Base-by-base conservation (phyloP, 192 early-diverging fungal species). In the Umbelopsis vinacea region DNA sequence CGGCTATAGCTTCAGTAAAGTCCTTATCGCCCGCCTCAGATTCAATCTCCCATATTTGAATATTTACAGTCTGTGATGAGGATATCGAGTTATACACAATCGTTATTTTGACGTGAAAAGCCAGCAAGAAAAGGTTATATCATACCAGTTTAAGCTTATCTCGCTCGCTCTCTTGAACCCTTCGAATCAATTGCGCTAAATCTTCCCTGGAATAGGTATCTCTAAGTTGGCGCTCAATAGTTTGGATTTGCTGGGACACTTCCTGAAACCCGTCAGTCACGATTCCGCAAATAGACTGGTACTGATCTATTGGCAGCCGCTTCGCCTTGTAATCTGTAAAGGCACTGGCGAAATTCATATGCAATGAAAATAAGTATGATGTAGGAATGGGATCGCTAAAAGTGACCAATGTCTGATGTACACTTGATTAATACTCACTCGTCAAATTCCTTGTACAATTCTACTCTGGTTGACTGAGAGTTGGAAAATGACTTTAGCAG, bases 241-340 rank as follows among this genome's bases (percentile, higher is more conserved):
- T 52, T 52, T 81, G 79, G 24, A 81, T 77, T 33, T 74, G 68
- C 21, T 37, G 46, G 19, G 79, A 81, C 5, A 77, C 79, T 29
- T 81, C 75, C 43, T 81, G 79, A 57, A 81, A 81, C 3, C 79
- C 79, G 35, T 81, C 75, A 9, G 79, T 81, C 29, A 81, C 79
- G 15, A 81, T 81, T 10, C 57, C 63, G 50, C 79, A 81, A 22
- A 81, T 77, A 12, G 79, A 81, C n/a, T 76, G 69, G 47, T 77
- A 81, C 43, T 76, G 73, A 8, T 77, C 75, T 19, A 72, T 24
- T n/a, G 75, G 70, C 37, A 73, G 74, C 33, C 67, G 66, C 23
- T 73, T 69, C 5, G 35, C 24, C 21, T 74, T 45, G 50, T 77
- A 81, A 47, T 81, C 79, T 24, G 74, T 70, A 43, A 74, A 81